A percentile compares a stretch with the other conserved stretches of the same genome.
phyloP scores from a whole-genome alignment of 1,284 basidiomycete genomes.

The Cryptococcus sp. region DNA sequence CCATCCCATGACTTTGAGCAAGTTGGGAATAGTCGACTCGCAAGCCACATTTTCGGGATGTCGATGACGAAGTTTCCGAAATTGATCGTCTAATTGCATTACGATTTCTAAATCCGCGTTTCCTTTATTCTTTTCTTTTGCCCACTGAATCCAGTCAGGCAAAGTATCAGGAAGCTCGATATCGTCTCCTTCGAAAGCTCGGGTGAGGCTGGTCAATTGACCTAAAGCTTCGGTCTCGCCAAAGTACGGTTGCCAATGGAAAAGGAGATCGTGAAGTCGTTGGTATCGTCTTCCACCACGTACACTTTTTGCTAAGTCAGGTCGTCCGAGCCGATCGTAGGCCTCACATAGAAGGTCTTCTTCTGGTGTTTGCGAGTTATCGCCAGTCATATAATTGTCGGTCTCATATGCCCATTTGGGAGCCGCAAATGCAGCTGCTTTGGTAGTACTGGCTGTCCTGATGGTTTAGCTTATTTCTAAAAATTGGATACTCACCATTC shows the following conservation, averaged over 20 bases:
- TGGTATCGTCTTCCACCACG: constrained; percentile 7
- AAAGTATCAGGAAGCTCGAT: background rate
- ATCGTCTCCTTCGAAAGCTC: background rate
- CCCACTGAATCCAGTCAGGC: background rate
- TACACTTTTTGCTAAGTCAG: constrained; percentile 9
- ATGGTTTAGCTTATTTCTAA: background rate
- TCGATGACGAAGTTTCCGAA: too few species aligned
- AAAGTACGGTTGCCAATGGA: background rate
- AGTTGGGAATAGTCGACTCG: too few species aligned
- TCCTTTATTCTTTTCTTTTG: background rate
- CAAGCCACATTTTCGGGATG: too few species aligned
- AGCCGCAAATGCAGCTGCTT: constrained; percentile 9
- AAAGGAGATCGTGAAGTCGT: background rate
- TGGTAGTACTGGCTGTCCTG: constrained; percentile 7
- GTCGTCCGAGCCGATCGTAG: constrained; percentile 3
- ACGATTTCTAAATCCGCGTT: background rate
- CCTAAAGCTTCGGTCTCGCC: background rate
- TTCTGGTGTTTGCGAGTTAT: background rate
- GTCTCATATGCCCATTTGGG: constrained; percentile 1
- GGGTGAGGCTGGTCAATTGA: background rate
- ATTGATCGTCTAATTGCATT: background rate
- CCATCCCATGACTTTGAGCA: too few species aligned
- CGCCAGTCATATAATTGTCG: constrained; percentile 1
- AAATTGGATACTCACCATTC: constrained; percentile 13
- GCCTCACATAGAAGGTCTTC: constrained; percentile 6